Evolutionary conservation across 148 eudicot genomes (phyloP).

Genomic region (Camellia lanceoleosa): DNA sequence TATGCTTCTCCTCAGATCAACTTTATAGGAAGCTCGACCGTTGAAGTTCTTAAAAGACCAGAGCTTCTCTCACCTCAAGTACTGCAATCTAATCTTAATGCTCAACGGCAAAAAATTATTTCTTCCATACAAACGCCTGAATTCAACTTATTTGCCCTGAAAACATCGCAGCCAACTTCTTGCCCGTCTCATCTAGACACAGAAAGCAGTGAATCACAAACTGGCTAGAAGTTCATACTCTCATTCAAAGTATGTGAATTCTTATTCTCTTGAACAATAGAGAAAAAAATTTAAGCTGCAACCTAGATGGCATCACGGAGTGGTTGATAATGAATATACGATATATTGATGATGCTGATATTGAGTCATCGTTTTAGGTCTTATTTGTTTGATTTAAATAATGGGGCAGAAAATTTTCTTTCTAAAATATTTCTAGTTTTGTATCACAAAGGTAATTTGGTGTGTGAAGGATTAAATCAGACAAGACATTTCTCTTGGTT

Average conservation of each 20-base stretch:
- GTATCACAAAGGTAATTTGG: background rate
- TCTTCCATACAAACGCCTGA: slow-evolving; percentile 34
- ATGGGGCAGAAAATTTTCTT: too few relatives aligned
- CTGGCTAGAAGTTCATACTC: background rate
- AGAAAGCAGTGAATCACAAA: background rate
- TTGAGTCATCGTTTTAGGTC: background rate
- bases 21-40: slow-evolving; percentile 33
- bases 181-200: background rate
- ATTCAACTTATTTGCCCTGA: slow-evolving; percentile 15
- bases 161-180: background rate
- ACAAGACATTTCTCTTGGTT: too few relatives aligned
- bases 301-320: too few relatives aligned
- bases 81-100: slow-evolving; percentile 32
- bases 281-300: too few relatives aligned
- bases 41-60: slow-evolving; percentile 43
- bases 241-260: background rate
- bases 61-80: slow-evolving; percentile 43
- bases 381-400: too few relatives aligned
- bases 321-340: too few relatives aligned
- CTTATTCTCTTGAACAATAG: background rate
- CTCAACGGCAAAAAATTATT: slow-evolving; percentile 39
- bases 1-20: slow-evolving; percentile 32
- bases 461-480: background rate
- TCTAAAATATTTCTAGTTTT: background rate
- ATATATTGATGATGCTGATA: background rate